Percentiles rank a stretch among this genome's conserved stretches.
These are phyloP conservation scores for Beauveria brongniartii DNA, from an alignment of 2,329 filamentous ascomycete species.

Conservation along the genomic window DNA sequence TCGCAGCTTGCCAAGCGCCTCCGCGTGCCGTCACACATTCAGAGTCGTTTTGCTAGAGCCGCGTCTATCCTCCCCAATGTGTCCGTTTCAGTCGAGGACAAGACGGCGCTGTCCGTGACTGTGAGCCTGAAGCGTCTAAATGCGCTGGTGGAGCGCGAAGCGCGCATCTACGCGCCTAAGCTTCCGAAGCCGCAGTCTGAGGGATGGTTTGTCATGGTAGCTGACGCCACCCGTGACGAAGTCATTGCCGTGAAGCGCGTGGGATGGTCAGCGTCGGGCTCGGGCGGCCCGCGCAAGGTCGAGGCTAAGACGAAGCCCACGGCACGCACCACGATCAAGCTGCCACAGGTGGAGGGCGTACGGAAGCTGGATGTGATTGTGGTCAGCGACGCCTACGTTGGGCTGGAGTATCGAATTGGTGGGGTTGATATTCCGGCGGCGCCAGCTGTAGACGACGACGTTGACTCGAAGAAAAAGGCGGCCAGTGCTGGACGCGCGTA, in stretches of 20 bases:
- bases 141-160: constrained; percentile 53
- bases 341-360: constrained; percentile 37
- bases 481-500: constrained; percentile 10
- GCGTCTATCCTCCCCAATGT: constrained; percentile 62
- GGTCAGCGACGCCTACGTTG: constrained; percentile 81
- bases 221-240: constrained; percentile 60
- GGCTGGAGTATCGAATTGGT: constrained; percentile 50
- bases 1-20: constrained; percentile 42
- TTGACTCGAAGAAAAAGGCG: constrained; percentile 31
- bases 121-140: constrained; percentile 62
- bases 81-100: constrained; percentile 48
- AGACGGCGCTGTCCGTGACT: constrained; percentile 55
- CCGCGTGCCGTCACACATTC: constrained; percentile 35
- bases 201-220: constrained; percentile 81
- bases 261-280: constrained; percentile 49
- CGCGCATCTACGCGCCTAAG: constrained; percentile 73
- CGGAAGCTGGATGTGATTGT: constrained; percentile 66
- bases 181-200: constrained; percentile 95
- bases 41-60: constrained; percentile 47
- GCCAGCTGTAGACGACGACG: constrained; percentile 40
- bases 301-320: constrained; percentile 38
- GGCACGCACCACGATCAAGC: constrained; percentile 49
- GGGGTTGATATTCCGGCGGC: constrained; percentile 44
- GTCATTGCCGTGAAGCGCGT: constrained; percentile 80
- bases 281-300: constrained; percentile 21